phyloP scores from a whole-genome alignment of 2,329 filamentous ascomycete genomes.

The Aspergillus ibericus region DNA sequence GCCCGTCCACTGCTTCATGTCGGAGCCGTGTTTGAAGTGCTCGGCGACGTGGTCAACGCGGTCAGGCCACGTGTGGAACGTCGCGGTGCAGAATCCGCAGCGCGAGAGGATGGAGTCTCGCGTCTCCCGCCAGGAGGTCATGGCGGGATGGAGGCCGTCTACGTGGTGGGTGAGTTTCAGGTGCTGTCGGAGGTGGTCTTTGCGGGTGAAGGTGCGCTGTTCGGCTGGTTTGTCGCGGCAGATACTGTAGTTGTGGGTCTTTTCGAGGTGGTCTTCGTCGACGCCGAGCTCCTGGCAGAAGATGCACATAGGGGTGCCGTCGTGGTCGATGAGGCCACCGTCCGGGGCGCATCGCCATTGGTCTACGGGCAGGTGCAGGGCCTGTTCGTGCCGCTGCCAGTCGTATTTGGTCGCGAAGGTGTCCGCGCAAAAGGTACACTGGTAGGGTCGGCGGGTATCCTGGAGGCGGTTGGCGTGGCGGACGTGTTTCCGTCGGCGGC shows the following conservation, averaged over 20 bases:
- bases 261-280: constrained; percentile 53
- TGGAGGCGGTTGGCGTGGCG: neutral
- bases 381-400: constrained; percentile 50
- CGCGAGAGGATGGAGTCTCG: constrained; percentile 49
- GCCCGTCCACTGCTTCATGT: constrained; percentile 38
- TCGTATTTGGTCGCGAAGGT: constrained; percentile 49
- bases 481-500: constrained; percentile 29
- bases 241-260: constrained; percentile 52
- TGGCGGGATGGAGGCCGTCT: constrained; percentile 47
- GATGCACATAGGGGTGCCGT: constrained; percentile 48
- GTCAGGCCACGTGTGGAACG: constrained; percentile 35
- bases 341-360: constrained; percentile 54
- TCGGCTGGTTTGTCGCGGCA: constrained; percentile 58
- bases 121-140: constrained; percentile 57
- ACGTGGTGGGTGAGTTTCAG: constrained; percentile 56
- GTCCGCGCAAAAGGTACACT: constrained; percentile 50
- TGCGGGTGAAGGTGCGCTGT: constrained; percentile 58
- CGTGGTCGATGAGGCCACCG: constrained; percentile 33
- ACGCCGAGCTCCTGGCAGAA: constrained; percentile 56
- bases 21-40: constrained; percentile 35
- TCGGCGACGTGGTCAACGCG: constrained; percentile 37
- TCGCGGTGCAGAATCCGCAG: constrained; percentile 36
- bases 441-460: constrained; percentile 16
- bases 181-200: constrained; percentile 60
- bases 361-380: constrained; percentile 53